Evolutionary conservation across 139 green algal genomes (phyloP), one percentile per base, ranked within the genome.

Genomic region (Micractinium conductrix): DNA sequence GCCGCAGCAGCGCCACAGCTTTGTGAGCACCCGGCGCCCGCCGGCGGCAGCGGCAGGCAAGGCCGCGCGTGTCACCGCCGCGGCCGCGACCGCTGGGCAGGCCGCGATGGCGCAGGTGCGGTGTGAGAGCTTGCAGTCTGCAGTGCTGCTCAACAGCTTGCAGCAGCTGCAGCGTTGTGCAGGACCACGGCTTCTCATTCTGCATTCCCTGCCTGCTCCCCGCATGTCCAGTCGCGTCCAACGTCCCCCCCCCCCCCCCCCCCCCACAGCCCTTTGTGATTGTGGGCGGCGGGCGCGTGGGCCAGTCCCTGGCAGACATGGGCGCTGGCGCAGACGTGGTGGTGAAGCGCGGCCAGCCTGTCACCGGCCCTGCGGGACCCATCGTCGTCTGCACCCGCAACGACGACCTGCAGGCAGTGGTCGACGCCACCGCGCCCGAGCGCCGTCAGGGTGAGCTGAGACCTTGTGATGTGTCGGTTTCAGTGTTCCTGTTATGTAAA

Each of bases 381-480:
- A 98, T 98, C 71, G 83, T 98, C 30, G 96, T 98, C 2, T 95
- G 91, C 88, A 99, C 96, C 14, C 89, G 96, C 4, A 99, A 99
- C 74, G 93, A 99, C 83, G 92, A 90, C 44, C 87, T 99, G 55
- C 86, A 94, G 26, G 88, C 33, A 2, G 90, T 98, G 9, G 88
- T 98, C 30, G 88, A 96, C 12, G 85, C 81, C 42, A 97, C 93
- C 2, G 93, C 96, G 28, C 24, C 63, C 4, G 87, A 93, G 19
- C 85, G 95, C 48, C 75, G 91, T 22, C 42, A 90, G 75, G 93
- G 92, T 94, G 55, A 30, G 70, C 24, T n/a, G n/a, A n/a, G n/a
- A n/a, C n/a, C n/a, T n/a, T n/a, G n/a, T n/a, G n/a, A n/a, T n/a
- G n/a, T n/a, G n/a, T n/a, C n/a, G n/a, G n/a, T n/a, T n/a, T n/a